Evolutionary conservation across 2,329 filamentous ascomycete genomes (phyloP).

Genomic region (Apiospora koreana): DNA sequence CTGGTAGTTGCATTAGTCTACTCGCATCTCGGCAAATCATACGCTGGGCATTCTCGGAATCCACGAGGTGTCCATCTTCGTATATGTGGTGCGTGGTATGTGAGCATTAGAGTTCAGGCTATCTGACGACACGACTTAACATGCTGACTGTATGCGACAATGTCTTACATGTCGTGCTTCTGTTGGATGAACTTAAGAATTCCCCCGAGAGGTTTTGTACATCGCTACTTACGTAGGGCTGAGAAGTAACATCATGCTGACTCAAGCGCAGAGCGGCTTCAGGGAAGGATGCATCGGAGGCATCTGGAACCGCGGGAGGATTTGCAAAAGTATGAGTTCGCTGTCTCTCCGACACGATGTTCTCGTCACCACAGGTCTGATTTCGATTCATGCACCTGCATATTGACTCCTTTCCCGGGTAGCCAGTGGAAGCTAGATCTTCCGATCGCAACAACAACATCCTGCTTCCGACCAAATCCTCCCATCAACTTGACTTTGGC

Average conservation of each 20-base stretch:
- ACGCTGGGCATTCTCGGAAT: neutral
- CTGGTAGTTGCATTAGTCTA: neutral
- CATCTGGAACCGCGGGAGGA: neutral
- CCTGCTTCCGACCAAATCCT: neutral
- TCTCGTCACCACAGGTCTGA: neutral
- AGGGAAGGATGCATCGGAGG: neutral
- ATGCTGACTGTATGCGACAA: neutral
- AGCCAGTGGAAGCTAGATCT: neutral
- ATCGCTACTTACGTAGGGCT: neutral
- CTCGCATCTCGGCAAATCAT: neutral
- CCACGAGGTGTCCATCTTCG: neutral
- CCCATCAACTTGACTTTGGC: neutral
- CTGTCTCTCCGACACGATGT: neutral
- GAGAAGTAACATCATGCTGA: neutral
- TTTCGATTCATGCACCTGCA: neutral
- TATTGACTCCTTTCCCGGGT: neutral
- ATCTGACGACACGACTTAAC: neutral
- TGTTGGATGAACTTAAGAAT: neutral
- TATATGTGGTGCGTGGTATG: neutral
- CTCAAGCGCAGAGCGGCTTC: neutral
- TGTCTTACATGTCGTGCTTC: neutral
- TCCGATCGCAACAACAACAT: neutral
- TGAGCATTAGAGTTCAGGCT: neutral
- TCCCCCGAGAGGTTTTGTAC: neutral
- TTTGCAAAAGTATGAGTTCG: neutral